Evolutionary conservation across 2,329 filamentous ascomycete species (phyloP).

Genomic region (Nigrospora osmanthi): DNA sequence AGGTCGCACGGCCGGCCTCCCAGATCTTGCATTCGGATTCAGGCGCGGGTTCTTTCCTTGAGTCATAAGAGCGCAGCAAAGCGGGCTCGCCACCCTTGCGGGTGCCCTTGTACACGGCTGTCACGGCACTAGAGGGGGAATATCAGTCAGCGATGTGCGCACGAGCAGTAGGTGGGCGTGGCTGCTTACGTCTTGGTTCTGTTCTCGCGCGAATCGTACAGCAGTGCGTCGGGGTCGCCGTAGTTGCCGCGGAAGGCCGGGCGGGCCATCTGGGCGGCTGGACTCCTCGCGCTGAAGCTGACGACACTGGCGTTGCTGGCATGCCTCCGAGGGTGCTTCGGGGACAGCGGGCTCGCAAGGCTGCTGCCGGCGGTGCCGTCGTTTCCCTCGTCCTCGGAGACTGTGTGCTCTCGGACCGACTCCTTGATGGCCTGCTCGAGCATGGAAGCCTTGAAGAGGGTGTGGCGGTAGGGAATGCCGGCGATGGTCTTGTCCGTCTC

Average conservation of each 20-base stretch:
- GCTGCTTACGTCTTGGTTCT: constrained; percentile 78
- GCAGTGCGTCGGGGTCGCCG: constrained; percentile 74
- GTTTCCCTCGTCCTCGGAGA: constrained; percentile 75
- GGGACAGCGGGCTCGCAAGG: constrained; percentile 31
- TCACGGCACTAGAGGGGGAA: constrained; percentile 63
- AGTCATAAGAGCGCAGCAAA: constrained; percentile 89
- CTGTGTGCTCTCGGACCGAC: constrained; percentile 77
- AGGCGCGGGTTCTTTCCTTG: constrained; percentile 79
- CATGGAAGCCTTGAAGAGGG: constrained; percentile 93
- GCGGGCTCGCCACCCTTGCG: constrained; percentile 59
- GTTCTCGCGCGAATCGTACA: constrained; percentile 84
- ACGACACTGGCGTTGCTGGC: constrained; percentile 75
- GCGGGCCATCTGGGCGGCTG: constrained; percentile 44
- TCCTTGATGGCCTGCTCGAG: constrained; percentile 90
- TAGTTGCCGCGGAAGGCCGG: constrained; percentile 49
- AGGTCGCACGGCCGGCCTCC: constrained; percentile 94
- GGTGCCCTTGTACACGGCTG: constrained; percentile 83
- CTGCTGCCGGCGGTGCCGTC: constrained; percentile 44
- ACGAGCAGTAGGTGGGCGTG: not conserved
- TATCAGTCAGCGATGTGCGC: constrained; percentile 9
- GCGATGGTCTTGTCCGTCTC: constrained; percentile 97
- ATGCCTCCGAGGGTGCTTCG: constrained; percentile 47
- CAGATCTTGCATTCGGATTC: constrained; percentile 94
- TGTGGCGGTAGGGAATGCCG: constrained; percentile 89
- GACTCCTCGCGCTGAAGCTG: constrained; percentile 67